Conservation (phyloP, 768 basidiomycete species). For the Rhodocollybia butyracea region DNA sequence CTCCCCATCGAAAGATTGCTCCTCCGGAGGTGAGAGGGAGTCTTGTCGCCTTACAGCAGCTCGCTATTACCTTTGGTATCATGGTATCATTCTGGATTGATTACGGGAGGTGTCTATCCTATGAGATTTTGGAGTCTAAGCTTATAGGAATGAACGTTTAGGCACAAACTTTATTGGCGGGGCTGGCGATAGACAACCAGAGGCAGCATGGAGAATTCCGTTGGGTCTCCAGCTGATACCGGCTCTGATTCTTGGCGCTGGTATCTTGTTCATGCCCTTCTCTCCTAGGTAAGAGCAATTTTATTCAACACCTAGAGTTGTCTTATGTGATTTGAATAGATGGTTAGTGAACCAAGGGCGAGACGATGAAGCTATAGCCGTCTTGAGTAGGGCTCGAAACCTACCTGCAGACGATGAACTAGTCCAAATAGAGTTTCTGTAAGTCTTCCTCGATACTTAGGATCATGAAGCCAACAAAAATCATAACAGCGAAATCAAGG, state of each 20-base stretch:
- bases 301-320: not conserved
- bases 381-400: conserved; percentile 57
- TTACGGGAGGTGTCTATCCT: too few relatives aligned
- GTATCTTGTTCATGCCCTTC: conserved; percentile 77
- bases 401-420: conserved; percentile 56
- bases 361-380: conserved; percentile 67
- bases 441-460: conserved; percentile 21
- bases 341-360: conserved; percentile 79
- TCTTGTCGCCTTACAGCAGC: conserved; percentile 77
- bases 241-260: conserved; percentile 64
- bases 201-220: conserved; percentile 76
- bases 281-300: conserved; percentile 54
- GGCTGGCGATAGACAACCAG: conserved; percentile 48
- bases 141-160: too few relatives aligned
- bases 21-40: conserved; percentile 82
- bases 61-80: conserved; percentile 80
- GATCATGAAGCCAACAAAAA: not conserved
- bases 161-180: conserved; percentile 69
- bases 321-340: conserved; percentile 25
- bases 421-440: conserved; percentile 74
- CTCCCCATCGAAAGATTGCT: conserved; percentile 69
- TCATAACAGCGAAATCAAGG: conserved; percentile 59
- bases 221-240: conserved; percentile 73
- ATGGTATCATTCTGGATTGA: conserved; percentile 62
- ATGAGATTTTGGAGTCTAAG: too few relatives aligned